These are phyloP conservation scores for Debaryomyces hansenii DNA, from an alignment of 805 yeast genomes.

Conservation along the genomic window DNA sequence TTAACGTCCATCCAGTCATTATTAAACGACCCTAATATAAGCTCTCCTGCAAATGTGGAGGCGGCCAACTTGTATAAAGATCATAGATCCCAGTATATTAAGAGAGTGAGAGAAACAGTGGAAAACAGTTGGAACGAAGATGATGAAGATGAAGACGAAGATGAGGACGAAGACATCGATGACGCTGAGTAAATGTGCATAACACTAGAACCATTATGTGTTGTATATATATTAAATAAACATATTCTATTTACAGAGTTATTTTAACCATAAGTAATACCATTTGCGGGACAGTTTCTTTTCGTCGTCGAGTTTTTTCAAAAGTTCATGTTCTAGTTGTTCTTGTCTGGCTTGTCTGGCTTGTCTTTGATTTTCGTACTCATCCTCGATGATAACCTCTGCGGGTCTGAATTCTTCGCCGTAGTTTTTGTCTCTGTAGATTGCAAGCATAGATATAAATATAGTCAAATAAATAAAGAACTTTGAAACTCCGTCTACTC, in stretches of 20 bases:
- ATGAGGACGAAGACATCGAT: conserved; percentile 30
- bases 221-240: conserved; percentile 1
- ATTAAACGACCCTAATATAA: conserved; percentile 92
- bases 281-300: conserved; percentile 30
- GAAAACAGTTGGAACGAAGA: conserved; percentile 93
- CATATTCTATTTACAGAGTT: conserved; percentile 7
- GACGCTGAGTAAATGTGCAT: conserved; percentile 5
- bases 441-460: conserved; percentile 49
- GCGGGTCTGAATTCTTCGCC: conserved; percentile 46
- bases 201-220: not conserved
- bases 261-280: conserved; percentile 54
- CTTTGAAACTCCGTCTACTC: conserved; percentile 58
- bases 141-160: conserved; percentile 57
- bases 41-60: conserved; percentile 96
- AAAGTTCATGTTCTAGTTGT: conserved; percentile 13
- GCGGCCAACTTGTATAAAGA: conserved; percentile 95
- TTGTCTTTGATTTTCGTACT: conserved; percentile 32
- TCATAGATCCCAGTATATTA: conserved; percentile 88
- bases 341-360: conserved; percentile 4
- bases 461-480: conserved; percentile 50
- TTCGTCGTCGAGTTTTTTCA: conserved; percentile 5
- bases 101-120: conserved; percentile 91
- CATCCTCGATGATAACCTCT: conserved; percentile 39
- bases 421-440: conserved; percentile 53
- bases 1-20: conserved; percentile 90